Base-by-base conservation (phyloP, 352 stramenopile species). In the Halophytophthora polymorphica region DNA sequence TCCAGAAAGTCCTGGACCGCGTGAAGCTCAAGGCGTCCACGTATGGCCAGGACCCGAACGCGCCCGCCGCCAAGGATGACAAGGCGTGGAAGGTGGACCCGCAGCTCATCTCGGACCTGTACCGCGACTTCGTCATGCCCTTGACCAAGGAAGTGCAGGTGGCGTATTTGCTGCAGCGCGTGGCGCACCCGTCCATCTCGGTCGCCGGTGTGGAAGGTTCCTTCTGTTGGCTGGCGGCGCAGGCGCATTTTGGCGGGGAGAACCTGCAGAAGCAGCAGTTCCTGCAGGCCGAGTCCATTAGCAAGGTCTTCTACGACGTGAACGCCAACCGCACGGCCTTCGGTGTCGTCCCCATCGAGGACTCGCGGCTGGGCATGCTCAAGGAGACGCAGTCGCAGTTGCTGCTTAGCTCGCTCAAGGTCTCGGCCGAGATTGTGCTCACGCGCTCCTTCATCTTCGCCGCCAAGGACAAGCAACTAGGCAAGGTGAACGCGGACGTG, bases 141-240 rank as follows among this genome's bases (percentile, higher is more conserved):
- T 74, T 99, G 44, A 99, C 96, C 10, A 99, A 99, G 69, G 95
- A 99, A 69, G 93, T 99, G 45, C 95, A 99, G 68, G 96, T 99
- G 22, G 68, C 77, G 50, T 96, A 96, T 56, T 61, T 96, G 55
- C 69, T 96, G 18, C 77, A 94, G 67, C 78, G 86, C 4, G 62
- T 96, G 2, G 56, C 86, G 21, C 86, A 94, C 45, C 73, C 80
- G 17, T 81, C 79, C 13, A 86, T 95, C 51, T 78, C 83, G 34
- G 69, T 93, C 6, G 71, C 77, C 5, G 79, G 75, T 1, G 64
- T 74, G 3, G 68, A 88, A 33, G 84, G 81, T 2, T 93, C 83
- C 36, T 92, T 89, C 61, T 86, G 71, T 54, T 93, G 78, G 73
- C 55, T 84, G 39, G 83, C 79, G 8, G 79, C 79, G 1, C 69